A percentile compares a stretch with the other conserved stretches of the same genome.
These are phyloP conservation scores for Stenocarpella maydis DNA, from an alignment of 2,329 filamentous ascomycete species.

Conservation along the genomic window DNA sequence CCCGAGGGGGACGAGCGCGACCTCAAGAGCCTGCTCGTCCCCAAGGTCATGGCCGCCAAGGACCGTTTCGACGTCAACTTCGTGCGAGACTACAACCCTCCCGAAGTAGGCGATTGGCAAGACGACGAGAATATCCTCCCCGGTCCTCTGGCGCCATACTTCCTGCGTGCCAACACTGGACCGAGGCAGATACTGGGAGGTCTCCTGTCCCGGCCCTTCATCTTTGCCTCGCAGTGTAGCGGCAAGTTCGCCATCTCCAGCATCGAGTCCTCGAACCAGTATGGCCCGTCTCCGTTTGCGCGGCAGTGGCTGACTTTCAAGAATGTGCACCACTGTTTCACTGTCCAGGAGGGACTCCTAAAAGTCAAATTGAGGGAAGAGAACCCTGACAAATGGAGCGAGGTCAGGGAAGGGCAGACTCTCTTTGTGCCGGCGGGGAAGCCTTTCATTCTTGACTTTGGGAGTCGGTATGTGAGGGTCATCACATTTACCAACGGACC, in stretches of 20 bases:
- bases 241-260: slow-evolving; percentile 62
- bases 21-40: slow-evolving; percentile 57
- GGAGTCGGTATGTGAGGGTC: slow-evolving; percentile 55
- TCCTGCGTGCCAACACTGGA: slow-evolving; percentile 58
- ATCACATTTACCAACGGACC: slow-evolving; percentile 58
- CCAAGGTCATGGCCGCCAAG: slow-evolving; percentile 63
- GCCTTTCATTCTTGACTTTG: slow-evolving; percentile 53
- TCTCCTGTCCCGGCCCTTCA: slow-evolving; percentile 56
- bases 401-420: slow-evolving; percentile 56
- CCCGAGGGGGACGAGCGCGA: slow-evolving; percentile 62
- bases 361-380: slow-evolving; percentile 50
- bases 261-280: slow-evolving; percentile 54
- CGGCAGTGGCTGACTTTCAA: slow-evolving; percentile 51
- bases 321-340: slow-evolving; percentile 60
- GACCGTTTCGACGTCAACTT: slow-evolving; percentile 65
- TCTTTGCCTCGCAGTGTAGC: slow-evolving; percentile 54
- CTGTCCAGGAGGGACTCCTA: slow-evolving; percentile 55
- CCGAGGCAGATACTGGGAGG: slow-evolving; percentile 56
- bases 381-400: slow-evolving; percentile 38
- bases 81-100: slow-evolving; percentile 55
- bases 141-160: slow-evolving; percentile 53
- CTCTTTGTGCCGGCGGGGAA: slow-evolving; percentile 56
- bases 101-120: slow-evolving; percentile 53
- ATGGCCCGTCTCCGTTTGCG: slow-evolving; percentile 46
- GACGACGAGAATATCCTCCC: slow-evolving; percentile 51